Evolutionary conservation across 2,329 filamentous ascomycete genomes (phyloP).

Genomic region (Sclerotinia trifoliorum): DNA sequence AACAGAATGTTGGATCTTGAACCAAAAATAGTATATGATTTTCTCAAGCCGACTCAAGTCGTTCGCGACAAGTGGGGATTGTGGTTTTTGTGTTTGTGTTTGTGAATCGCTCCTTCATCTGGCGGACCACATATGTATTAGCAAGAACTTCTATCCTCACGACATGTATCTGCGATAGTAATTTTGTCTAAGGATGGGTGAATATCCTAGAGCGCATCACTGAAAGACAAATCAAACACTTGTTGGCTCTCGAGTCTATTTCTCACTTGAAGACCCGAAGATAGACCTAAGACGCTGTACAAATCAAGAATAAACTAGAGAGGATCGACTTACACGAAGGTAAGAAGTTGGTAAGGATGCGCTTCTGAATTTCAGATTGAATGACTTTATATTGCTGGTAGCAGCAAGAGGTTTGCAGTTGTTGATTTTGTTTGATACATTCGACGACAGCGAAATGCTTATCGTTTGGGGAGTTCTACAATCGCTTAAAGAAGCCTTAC

Average conservation of each 20-base stretch:
- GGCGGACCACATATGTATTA: constrained; percentile 14
- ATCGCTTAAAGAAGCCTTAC: constrained; percentile 10
- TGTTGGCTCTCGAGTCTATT: constrained; percentile 12
- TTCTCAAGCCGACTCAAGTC: background rate
- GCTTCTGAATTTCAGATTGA: background rate
- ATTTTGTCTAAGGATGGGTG: background rate
- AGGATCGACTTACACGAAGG: background rate
- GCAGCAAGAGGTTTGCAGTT: background rate
- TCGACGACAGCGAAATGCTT: constrained; percentile 3
- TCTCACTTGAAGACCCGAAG: constrained; percentile 16
- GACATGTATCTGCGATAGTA: background rate
- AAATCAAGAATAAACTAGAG: background rate
- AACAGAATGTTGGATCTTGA: constrained; percentile 5
- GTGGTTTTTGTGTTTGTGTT: background rate
- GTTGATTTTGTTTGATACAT: constrained; percentile 3
- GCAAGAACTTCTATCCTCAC: background rate
- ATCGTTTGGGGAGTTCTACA: constrained; percentile 4
- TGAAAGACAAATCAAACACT: background rate
- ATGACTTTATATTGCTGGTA: background rate
- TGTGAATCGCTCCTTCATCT: constrained; percentile 6
- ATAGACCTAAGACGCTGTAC: constrained; percentile 3
- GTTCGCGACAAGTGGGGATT: constrained; percentile 11
- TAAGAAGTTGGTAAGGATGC: background rate
- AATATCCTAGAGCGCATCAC: constrained; percentile 11
- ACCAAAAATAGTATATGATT: background rate